phyloP scores from a whole-genome alignment of 2,329 filamentous ascomycete species.

The Claviceps capensis region DNA sequence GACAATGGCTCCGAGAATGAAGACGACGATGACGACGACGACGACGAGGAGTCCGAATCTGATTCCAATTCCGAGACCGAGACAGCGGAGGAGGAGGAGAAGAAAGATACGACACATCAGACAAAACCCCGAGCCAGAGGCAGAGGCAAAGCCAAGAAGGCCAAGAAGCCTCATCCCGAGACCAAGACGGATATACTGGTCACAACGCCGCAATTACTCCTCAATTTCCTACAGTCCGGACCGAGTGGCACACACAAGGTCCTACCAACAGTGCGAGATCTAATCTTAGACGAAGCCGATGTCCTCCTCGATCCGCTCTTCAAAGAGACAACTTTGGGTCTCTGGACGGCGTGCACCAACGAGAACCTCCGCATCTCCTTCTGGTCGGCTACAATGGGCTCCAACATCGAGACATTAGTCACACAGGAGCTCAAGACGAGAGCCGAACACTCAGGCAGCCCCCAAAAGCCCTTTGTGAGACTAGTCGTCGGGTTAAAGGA shows the following conservation, averaged over 20 bases:
- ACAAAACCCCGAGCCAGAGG: slow-evolving; percentile 19
- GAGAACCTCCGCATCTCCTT: slow-evolving; percentile 60
- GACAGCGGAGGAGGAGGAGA: slow-evolving; percentile 25
- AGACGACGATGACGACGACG: slow-evolving; percentile 4
- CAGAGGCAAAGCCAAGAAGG: slow-evolving; percentile 13
- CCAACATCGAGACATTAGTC: slow-evolving; percentile 72
- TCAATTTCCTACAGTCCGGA: slow-evolving; percentile 51
- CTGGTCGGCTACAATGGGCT: slow-evolving; percentile 96
- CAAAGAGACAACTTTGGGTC: slow-evolving; percentile 68
- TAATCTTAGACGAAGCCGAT: slow-evolving; percentile 89
- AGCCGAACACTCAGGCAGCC: slow-evolving; percentile 23
- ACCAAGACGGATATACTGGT: slow-evolving; percentile 26
- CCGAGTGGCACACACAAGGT: slow-evolving; percentile 31
- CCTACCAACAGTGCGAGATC: slow-evolving; percentile 53
- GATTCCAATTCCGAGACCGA: neutral
- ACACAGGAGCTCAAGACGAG: slow-evolving; percentile 51
- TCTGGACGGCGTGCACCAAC: slow-evolving; percentile 70
- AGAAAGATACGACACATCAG: slow-evolving; percentile 21
- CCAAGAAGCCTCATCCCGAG: slow-evolving; percentile 13
- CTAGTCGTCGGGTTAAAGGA: slow-evolving; percentile 95
- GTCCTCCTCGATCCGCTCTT: slow-evolving; percentile 87
- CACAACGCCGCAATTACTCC: slow-evolving; percentile 44
- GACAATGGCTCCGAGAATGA: slow-evolving; percentile 25
- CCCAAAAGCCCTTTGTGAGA: slow-evolving; percentile 49
- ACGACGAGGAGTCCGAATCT: neutral